Evolutionary conservation across 2,329 filamentous ascomycete genomes (phyloP), one percentile per base, ranked within the genome.

Genomic region (Hymenoscyphus albidus): DNA sequence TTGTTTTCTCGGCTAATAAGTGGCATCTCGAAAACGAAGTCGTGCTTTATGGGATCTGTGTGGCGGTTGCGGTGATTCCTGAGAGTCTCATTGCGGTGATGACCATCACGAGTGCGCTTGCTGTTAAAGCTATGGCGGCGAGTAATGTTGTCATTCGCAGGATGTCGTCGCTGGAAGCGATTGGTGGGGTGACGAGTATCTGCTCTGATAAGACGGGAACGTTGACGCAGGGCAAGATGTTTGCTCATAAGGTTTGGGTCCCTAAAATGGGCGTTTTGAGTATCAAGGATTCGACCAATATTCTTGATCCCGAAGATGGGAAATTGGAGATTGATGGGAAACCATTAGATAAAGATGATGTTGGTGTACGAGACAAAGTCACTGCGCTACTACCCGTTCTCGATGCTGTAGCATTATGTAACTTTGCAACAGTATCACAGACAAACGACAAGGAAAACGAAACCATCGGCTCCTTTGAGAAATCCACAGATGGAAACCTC

Each of bases 81-180:
- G 86, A 88, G 72, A 87, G 86, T 7, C 81, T 91, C 32, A 86
- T 90, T 58, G 88, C 87, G 32, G 88, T 91, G 54, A 77, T 91
- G 70, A 90, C 88, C 39, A 87, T 91, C 68, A 89, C 88, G 16
- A 89, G 91, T 80, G 85, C 87, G 42, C 84, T 87, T 61, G 87
- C 85, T 3, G 86, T 85, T 22, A 87, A 86, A 69, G 82, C 83
- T 18, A 88, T 89, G 86, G 83, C 84, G 57, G 82, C 83, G 70
- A 81, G 85, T 7, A 82, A 89, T 68, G 86, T 89, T 56, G 86
- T 89, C 69, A 85, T 89, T 44, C 83, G 87, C 65, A 87, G 87
- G 70, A 82, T 89, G 72, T 81, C 85, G 4, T 85, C 85, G 1
- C 81, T 90, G 6, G 88, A 90, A 71, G 87, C 87, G 16, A 82